Evolutionary conservation across 805 yeast genomes (phyloP).

Genomic region (Wickerhamomyces bovis): DNA sequence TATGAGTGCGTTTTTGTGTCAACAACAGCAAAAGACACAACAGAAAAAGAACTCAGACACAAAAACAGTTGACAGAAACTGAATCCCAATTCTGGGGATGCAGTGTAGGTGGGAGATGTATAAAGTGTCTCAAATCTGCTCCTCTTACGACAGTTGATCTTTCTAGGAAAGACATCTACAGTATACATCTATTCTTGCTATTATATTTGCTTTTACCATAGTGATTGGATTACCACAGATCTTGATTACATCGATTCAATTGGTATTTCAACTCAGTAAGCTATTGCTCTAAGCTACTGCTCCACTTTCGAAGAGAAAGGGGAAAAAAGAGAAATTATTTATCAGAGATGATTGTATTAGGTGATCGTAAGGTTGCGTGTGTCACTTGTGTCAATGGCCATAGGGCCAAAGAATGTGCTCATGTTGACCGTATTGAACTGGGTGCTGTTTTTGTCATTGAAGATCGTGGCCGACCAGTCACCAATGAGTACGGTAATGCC

Average conservation of each 20-base stretch:
- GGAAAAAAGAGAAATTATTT: no score
- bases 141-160: background rate
- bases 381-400: slow-evolving; percentile 2
- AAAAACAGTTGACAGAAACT: background rate
- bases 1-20: background rate
- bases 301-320: no score
- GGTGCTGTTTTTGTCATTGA: background rate
- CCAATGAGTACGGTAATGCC: background rate
- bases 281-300: no score
- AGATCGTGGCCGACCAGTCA: slow-evolving; percentile 3
- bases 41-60: background rate
- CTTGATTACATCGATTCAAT: no score
- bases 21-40: background rate
- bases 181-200: background rate
- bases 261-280: no score
- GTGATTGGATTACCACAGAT: background rate
- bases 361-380: background rate
- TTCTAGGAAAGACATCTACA: no score
- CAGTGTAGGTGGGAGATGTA: no score
- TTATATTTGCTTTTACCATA: background rate
- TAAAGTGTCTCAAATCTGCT: background rate
- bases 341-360: background rate
- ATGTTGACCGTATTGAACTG: background rate
- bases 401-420: slow-evolving; percentile 2
- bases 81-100: no score